Conservation (phyloP, 2,329 filamentous ascomycete genomes). For the Penicillium vulpinum region DNA sequence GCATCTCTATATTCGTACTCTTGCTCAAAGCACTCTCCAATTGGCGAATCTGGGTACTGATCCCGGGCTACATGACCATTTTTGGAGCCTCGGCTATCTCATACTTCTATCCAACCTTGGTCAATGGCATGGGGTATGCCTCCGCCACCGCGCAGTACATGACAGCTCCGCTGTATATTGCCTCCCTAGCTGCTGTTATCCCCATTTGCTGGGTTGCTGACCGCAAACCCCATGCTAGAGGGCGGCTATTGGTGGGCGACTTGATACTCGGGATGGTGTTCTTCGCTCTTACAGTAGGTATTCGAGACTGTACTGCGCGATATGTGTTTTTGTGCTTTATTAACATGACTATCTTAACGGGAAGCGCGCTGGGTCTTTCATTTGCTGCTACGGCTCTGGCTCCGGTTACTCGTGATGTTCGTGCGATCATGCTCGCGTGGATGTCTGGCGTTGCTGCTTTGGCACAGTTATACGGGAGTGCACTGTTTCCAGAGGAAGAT, state of each 20-base stretch:
- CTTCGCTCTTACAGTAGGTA: conserved; percentile 5
- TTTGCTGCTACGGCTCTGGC: conserved; percentile 7
- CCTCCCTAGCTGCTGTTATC: background rate
- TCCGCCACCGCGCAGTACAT: conserved; percentile 6
- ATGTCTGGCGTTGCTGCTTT: conserved; percentile 3
- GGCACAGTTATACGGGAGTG: conserved; percentile 10
- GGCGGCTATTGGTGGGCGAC: background rate
- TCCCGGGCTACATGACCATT: conserved; percentile 3
- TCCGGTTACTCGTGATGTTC: background rate
- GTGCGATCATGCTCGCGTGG: conserved; percentile 8
- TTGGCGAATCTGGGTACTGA: conserved; percentile 7
- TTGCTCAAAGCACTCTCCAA: background rate
- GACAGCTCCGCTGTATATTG: conserved; percentile 6
- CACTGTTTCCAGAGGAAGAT: conserved; percentile 6
- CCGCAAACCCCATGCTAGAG: background rate
- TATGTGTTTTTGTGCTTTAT: conserved; percentile 10
- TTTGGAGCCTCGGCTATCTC: conserved; percentile 3
- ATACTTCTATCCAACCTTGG: conserved; percentile 2
- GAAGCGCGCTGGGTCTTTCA: conserved; percentile 2
- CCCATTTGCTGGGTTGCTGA: conserved; percentile 6
- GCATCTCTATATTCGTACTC: background rate
- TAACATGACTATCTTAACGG: conserved; percentile 5
- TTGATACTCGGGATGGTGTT: conserved; percentile 5
- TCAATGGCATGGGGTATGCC: conserved; percentile 1
- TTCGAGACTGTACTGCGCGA: conserved; percentile 1